Evolutionary conservation across 805 yeast genomes (phyloP), one percentile per base, ranked within the genome.

Genomic region (Ogataea trehaloabstinens): DNA sequence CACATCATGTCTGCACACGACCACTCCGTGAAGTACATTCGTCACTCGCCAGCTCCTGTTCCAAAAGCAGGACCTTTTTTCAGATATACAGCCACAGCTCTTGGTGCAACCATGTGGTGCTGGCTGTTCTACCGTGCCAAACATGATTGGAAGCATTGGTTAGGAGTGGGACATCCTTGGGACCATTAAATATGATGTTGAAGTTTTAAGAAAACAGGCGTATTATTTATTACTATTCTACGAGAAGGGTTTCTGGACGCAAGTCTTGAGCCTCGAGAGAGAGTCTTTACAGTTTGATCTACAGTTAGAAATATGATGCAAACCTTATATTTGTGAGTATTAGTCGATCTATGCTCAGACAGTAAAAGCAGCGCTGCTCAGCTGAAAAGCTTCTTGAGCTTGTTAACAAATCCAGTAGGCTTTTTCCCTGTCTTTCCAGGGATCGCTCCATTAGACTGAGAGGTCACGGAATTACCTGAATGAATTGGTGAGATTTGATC

Each of bases 21-120:
- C 18, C 49, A 41, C 21, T 19, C 52, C n/a, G 40, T 39, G 30
- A 52, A 49, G 38, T 62, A 60, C 42, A 40, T 53, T 6, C 59
- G 60, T 52, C 86, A 81, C 51, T 84, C 85, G 10, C 74, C 74
- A 16, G 76, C 78, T 24, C 78, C 84, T 31, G 70, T 71, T 43
- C 91, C 93, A 22, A 81, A 82, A 51, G 79, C 78, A 15, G 76
- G 79, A 28, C 66, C 74, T 2, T 64, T 73, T 29, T 74, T 81
- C 54, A 71, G 75, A 41, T 69, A 78, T 63, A 72, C 81, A 16
- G 74, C 86, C 32, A 82, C 82, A 52, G 60, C 73, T 16, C 71
- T 87, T 30, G 95, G 95, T 8, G 95, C 91, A 28, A 73, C 89
- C 38, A 82, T 85, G 86, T 85, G 93, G 85, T 87, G 85, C 64